Percentiles rank a stretch among this genome's conserved stretches.
Conservation (phyloP, 768 basidiomycete genomes). For the Clitopilus hobsonii region DNA sequence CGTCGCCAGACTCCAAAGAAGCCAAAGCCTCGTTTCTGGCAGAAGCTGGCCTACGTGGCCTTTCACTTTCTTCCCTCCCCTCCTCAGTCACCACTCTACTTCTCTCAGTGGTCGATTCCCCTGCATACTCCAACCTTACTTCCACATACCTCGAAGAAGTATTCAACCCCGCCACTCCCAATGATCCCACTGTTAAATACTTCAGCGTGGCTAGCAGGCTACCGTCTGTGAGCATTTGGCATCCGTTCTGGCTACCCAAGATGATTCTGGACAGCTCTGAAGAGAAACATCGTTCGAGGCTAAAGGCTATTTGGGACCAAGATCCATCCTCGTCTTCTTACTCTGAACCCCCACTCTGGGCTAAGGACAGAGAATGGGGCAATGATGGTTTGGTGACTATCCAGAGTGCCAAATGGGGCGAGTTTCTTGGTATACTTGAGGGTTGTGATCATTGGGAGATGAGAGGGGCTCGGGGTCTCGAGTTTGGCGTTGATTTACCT, state of each 20-base stretch:
- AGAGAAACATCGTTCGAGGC: slow-evolving; percentile 44
- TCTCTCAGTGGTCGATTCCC: slow-evolving; percentile 87
- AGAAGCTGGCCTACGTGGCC: slow-evolving; percentile 28
- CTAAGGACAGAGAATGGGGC: slow-evolving; percentile 58
- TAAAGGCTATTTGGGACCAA: slow-evolving; percentile 33
- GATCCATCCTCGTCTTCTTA: not conserved
- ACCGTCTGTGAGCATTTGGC: slow-evolving; percentile 66
- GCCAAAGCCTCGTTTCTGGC: slow-evolving; percentile 12
- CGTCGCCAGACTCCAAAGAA: slow-evolving; percentile 6
- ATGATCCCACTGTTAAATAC: slow-evolving; percentile 82
- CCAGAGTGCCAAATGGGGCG: slow-evolving; percentile 93
- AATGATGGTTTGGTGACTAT: slow-evolving; percentile 92
- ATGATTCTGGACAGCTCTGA: slow-evolving; percentile 88
- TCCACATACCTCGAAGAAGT: slow-evolving; percentile 71
- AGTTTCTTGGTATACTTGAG: slow-evolving; percentile 87
- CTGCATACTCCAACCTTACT: slow-evolving; percentile 93
- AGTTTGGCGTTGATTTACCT: slow-evolving; percentile 56
- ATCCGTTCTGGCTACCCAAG: slow-evolving; percentile 97
- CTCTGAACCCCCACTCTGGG: slow-evolving; percentile 35
- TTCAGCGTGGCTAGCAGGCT: slow-evolving; percentile 87
- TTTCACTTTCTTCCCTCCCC: slow-evolving; percentile 63
- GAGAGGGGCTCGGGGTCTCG: slow-evolving; percentile 80
- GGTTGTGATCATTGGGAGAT: slow-evolving; percentile 95
- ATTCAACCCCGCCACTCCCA: slow-evolving; percentile 81
- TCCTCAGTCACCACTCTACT: slow-evolving; percentile 85